Base-by-base conservation (phyloP, 2,329 filamentous ascomycete species). In the Tolypocladium ovalisporum region DNA sequence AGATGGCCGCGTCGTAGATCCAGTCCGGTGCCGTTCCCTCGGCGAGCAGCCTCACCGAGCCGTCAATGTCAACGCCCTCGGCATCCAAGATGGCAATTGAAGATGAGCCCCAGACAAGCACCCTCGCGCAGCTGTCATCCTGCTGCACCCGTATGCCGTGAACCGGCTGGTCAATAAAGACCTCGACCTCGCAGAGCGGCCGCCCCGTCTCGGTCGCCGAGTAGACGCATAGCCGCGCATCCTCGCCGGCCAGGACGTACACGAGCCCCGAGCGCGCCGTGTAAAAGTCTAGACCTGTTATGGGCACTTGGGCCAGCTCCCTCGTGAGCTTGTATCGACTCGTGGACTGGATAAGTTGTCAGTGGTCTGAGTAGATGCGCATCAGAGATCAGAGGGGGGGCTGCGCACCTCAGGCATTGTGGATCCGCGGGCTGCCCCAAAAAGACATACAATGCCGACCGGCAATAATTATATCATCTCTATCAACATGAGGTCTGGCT, bases 111-210 rank as follows among this genome's bases (percentile, higher is more conserved):
- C 89, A 95, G 19, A 86, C 71, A 7, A 93, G 74, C 62, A 47
- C 71, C 22, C 55, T 54, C 3, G 15, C 6, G 17, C n/a, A n/a
- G 19, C 19, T 52, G 2, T 51, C 57, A 27, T 60, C 59, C 34
- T 56, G 58, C 63, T 68, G 55, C 65, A 83, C 71, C n/a, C 76
- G 71, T 56, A 93, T 83, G 3, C 89, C 89, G 69, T 94, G 90
- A 54, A 94, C 83, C 3, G 83, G 75, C 67, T 93, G 88, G n/a
- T 78, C 77, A 19, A 71, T 65, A 65, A 94, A 92, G 35, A 90
- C 71, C 29, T 70, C 70, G 54, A 80, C 66, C 54, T 73, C 72
- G 54, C 71, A 74, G 37, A 76, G 67, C 27, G 60, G 66, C 5
- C 71, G 6, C 64, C 67, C 17, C 63, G 63, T 8, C 71, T 62